phyloP scores from a whole-genome alignment of 495 filamentous ascomycete species.

The Aspergillus incahuasiensis region DNA sequence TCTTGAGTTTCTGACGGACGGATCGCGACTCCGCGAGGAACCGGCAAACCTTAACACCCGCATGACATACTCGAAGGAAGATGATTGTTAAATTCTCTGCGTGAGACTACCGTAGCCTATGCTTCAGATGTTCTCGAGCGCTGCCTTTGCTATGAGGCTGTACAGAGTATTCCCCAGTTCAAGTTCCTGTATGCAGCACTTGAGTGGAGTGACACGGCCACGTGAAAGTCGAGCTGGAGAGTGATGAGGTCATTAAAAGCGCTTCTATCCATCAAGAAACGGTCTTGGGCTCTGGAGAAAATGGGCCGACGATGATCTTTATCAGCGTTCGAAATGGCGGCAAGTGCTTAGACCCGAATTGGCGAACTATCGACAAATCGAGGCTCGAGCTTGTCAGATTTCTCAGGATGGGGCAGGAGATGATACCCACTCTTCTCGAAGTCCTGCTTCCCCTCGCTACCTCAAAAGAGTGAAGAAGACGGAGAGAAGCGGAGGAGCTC shows the following conservation, averaged over 20 bases:
- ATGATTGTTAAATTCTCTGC: background rate
- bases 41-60: conserved; percentile 38
- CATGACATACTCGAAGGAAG: conserved; percentile 33
- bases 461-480: background rate
- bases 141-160: background rate
- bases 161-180: background rate
- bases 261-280: background rate
- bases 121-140: background rate
- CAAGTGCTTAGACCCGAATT: conserved; percentile 12
- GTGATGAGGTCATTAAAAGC: background rate
- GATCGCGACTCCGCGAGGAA: conserved; percentile 36
- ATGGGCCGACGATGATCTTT: background rate
- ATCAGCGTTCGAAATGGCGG: background rate
- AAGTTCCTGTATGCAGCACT: background rate
- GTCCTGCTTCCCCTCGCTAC: background rate
- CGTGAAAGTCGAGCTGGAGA: background rate
- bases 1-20: conserved; percentile 20
- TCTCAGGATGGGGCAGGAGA: background rate
- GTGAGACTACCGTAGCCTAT: background rate
- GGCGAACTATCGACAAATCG: conserved; percentile 13
- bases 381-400: conserved; percentile 9
- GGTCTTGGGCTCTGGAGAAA: background rate
- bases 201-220: background rate
- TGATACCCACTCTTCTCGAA: background rate
- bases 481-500: background rate